Conservation (phyloP, 2,329 filamentous ascomycete species). For the Mycocentrospora acerina region DNA sequence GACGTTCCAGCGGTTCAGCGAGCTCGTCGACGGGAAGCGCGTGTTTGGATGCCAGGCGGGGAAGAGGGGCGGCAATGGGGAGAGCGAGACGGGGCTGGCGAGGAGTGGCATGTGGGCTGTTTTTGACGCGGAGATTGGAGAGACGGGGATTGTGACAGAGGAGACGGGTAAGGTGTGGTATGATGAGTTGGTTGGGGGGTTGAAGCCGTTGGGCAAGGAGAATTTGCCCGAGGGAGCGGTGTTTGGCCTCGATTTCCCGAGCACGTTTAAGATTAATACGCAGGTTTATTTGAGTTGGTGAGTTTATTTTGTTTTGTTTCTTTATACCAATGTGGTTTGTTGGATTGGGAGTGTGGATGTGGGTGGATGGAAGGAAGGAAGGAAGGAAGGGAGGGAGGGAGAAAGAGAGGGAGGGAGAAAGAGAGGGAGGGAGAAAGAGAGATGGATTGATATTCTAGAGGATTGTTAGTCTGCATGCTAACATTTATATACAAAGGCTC, state of each 20-base stretch:
- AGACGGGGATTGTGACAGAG: slow-evolving; percentile 37
- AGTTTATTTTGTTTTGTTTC: slow-evolving; percentile 4
- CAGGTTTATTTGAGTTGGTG: slow-evolving; percentile 42
- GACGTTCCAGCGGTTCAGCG: slow-evolving; percentile 31
- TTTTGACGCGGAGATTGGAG: slow-evolving; percentile 34
- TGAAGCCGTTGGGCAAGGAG: slow-evolving; percentile 25
- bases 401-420: too few species aligned
- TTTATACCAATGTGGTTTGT: background rate
- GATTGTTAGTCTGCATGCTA: too few species aligned
- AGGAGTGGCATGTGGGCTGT: slow-evolving; percentile 31
- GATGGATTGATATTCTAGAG: too few species aligned
- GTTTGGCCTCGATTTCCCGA: slow-evolving; percentile 40
- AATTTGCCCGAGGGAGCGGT: slow-evolving; percentile 39
- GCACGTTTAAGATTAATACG: slow-evolving; percentile 44
- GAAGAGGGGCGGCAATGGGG: slow-evolving; percentile 18
- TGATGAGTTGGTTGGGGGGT: slow-evolving; percentile 43
- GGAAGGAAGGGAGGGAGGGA: too few species aligned
- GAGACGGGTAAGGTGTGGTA: slow-evolving; percentile 47
- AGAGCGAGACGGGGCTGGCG: slow-evolving; percentile 27
- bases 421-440: too few species aligned
- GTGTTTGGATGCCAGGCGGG: slow-evolving; percentile 19
- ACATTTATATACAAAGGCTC: slow-evolving; percentile 35
- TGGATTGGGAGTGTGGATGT: too few species aligned
- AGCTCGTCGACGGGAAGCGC: slow-evolving; percentile 24
- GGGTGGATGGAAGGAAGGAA: too few species aligned